Base-by-base conservation (phyloP, 2,329 filamentous ascomycete species). In the Fusarium coicis region DNA sequence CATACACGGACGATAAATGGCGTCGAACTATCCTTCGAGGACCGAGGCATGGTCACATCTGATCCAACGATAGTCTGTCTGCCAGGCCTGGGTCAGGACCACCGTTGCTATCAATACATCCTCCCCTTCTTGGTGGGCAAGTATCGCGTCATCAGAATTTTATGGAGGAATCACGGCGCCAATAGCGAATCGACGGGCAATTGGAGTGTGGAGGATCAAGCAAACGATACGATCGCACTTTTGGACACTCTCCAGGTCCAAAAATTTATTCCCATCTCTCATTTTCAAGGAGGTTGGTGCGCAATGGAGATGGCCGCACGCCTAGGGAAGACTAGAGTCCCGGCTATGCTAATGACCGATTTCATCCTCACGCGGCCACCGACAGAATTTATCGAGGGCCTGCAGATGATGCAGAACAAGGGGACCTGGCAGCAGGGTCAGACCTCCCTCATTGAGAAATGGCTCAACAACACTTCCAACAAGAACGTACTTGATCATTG, bases 111-210 rank as follows among this genome's bases (percentile, higher is more conserved):
- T 1, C 28, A 52, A 21, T 26, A 52, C n/a, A 34, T 52, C 2
- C 49, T 52, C 9, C 49, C 49, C 0, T 52, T 34, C n/a, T 36
- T 52, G n/a, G 49, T 36, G 32, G n/a, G 18, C 49, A 52, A 11
- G 32, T 52, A 52, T 23, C 49, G 49, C n/a, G 49, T 52, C 18
- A 52, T 52, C 32, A 52, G 49, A 16, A 52, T 52, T 8, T 4
- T 26, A 19, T 52, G 49, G 49, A 52, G 49, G 18, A 12, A 10
- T 0, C 32, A 18, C 10, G 9, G n/a, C 16, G 2, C 16, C 30
- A 52, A 11, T 11, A 23, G 32, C 32, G 49, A 26, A 8, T 1
- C n/a, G 7, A 19, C 15, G 0, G n/a, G 7, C 0, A 36, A 36
- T 5, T 52, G 32, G 49, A 52, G 12, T 12, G 49, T 26, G 6